Percentiles rank a stretch among this genome's conserved stretches.
These are phyloP conservation scores for Kodamaea nitidulidarum DNA, from an alignment of 805 yeast species.

Conservation along the genomic window DNA sequence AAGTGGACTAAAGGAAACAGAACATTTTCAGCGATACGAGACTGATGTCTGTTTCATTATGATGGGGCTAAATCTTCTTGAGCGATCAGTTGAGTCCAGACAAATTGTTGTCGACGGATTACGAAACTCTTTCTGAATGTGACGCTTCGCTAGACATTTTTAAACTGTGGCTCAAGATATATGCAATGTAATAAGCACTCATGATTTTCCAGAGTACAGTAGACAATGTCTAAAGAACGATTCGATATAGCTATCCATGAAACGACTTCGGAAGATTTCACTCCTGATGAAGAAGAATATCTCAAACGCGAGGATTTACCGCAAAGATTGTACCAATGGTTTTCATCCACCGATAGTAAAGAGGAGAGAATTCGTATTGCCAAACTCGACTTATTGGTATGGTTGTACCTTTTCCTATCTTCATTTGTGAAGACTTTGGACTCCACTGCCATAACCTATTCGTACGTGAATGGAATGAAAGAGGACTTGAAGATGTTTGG, in stretches of 20 bases:
- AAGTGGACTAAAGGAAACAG: too few relatives aligned
- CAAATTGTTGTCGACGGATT: too few relatives aligned
- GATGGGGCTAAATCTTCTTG: too few relatives aligned
- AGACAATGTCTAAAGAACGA: not conserved
- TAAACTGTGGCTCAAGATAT: slow-evolving; percentile 2
- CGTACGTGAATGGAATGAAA: slow-evolving; percentile 21
- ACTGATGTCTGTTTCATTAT: too few relatives aligned
- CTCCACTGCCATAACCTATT: slow-evolving; percentile 21
- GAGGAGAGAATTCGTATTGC: slow-evolving; percentile 23
- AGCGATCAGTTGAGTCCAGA: too few relatives aligned
- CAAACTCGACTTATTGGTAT: slow-evolving; percentile 22
- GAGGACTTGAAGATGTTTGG: slow-evolving; percentile 20
- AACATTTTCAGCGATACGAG: too few relatives aligned
- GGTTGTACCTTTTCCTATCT: slow-evolving; percentile 21
- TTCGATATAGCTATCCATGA: not conserved
- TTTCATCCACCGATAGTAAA: slow-evolving; percentile 22
- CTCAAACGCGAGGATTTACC: slow-evolving; percentile 9
- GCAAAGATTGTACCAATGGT: slow-evolving; percentile 29
- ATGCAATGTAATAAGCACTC: not conserved
- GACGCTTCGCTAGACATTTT: too few relatives aligned
- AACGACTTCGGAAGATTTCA: slow-evolving; percentile 4
- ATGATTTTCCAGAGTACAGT: not conserved
- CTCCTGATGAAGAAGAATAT: slow-evolving; percentile 12
- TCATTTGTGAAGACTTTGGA: slow-evolving; percentile 24
- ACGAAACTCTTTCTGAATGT: too few relatives aligned